Conservation (phyloP, 805 yeast genomes). For the Debaryomyces castellii region DNA sequence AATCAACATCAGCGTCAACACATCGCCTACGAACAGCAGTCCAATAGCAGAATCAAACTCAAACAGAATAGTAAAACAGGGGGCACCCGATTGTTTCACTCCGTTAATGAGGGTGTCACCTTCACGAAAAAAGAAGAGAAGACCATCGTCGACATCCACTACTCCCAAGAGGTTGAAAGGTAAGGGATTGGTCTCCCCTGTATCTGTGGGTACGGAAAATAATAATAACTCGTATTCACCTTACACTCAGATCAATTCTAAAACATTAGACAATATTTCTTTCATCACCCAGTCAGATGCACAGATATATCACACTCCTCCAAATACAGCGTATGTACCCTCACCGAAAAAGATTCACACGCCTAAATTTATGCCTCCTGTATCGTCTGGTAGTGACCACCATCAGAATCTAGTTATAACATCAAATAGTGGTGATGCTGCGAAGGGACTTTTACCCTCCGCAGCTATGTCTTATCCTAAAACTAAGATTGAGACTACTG, state of each 20-base stretch:
- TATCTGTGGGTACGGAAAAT: neutral
- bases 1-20: conserved; percentile 39
- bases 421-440: neutral
- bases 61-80: conserved; percentile 35
- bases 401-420: neutral
- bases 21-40: conserved; percentile 32
- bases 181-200: conserved; percentile 2
- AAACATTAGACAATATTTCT: conserved; percentile 34
- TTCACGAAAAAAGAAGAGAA: conserved; percentile 13
- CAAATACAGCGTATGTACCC: conserved; percentile 13
- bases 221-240: conserved; percentile 14
- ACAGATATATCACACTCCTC: conserved; percentile 18
- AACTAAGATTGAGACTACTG: neutral
- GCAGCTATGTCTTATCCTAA: conserved; percentile 2
- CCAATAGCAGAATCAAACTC: conserved; percentile 43
- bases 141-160: conserved; percentile 11
- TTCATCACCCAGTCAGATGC: conserved; percentile 24
- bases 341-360: conserved; percentile 5
- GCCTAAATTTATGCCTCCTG: neutral
- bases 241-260: conserved; percentile 25
- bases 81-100: conserved; percentile 44
- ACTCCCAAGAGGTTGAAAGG: conserved; percentile 1
- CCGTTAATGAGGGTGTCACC: conserved; percentile 46
- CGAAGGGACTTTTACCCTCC: conserved; percentile 3
- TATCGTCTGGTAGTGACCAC: neutral